Conservation (phyloP, 2,329 filamentous ascomycete species). For the Botrytis fabae region DNA sequence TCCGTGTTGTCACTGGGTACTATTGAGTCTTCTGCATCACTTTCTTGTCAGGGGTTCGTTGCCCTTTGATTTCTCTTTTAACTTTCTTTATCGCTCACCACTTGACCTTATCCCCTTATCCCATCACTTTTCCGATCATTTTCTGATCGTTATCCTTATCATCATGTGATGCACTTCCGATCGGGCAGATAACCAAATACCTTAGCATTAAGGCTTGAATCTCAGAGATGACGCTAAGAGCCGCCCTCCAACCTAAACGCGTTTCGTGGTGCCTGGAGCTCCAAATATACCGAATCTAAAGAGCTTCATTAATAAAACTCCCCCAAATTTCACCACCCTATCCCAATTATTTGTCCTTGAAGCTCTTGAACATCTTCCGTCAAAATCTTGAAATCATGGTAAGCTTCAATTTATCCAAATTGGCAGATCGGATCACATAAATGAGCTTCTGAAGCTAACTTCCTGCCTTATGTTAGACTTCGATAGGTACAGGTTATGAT, state of each 20-base stretch:
- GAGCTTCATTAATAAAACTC: slow-evolving; percentile 30
- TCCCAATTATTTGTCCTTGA: slow-evolving; percentile 25
- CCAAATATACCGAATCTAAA: slow-evolving; percentile 29
- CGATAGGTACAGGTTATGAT: slow-evolving; percentile 99
- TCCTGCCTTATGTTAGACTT: slow-evolving; percentile 65
- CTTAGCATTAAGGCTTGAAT: not conserved
- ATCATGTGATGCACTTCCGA: not conserved
- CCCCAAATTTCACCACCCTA: slow-evolving; percentile 23
- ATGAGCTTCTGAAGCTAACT: slow-evolving; percentile 30
- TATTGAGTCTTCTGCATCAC: not conserved
- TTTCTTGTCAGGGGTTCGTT: not conserved
- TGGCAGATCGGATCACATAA: not conserved
- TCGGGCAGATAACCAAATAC: not conserved
- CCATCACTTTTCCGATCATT: not conserved
- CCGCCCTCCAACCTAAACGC: slow-evolving; percentile 33
- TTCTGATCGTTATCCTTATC: slow-evolving; percentile 1
- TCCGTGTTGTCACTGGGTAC: not conserved
- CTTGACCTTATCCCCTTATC: not conserved
- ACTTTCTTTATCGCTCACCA: not conserved
- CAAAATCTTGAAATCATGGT: slow-evolving; percentile 37
- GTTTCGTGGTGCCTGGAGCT: slow-evolving; percentile 40
- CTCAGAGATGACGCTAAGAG: slow-evolving; percentile 16
- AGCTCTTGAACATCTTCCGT: slow-evolving; percentile 17
- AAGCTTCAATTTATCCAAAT: slow-evolving; percentile 32
- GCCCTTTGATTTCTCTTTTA: not conserved